Evolutionary conservation across 805 yeast species (phyloP), one percentile per base, ranked within the genome.

Genomic region (Cyberlindnera euphorbiiphila): DNA sequence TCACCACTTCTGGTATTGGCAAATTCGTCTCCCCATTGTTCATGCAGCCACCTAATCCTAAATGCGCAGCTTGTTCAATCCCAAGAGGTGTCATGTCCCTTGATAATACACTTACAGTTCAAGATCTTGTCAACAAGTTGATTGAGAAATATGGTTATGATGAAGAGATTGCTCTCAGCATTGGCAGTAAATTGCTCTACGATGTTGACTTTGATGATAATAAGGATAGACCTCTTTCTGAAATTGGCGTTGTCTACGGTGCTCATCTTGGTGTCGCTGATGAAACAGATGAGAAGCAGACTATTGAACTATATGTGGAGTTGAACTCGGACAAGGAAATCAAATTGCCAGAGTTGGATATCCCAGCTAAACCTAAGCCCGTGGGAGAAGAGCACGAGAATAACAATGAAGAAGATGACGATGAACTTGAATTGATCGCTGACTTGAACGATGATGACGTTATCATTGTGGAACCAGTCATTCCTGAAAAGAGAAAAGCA

Each of bases 131-230:
- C 9, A 69, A 71, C 3, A 47, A 61, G 3, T 53, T 89, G 4
- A 57, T 67, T 19, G 53, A 50, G 1, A 67, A 68, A 36, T 80
- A 81, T 50, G 68, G 66, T 0, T 85, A 77, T 54, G 74, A 63
- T 2, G 78, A 69, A 25, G 78, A 71, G 31, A 49, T 72, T 25
- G 70, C 86, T 3, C 54, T 85, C 6, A 71, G 82, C 15, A 64
- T 80, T 18, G 82, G 81, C 25, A 45, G 51, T 16, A 51, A 73
- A 47, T 67, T 93, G 42, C 57, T 93, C 8, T 86, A 85, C 50
- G 98, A 93, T 61, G 70, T 70, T 40, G 98, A 91, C 53, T 88
- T 85, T 57, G 95, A 86, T 34, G 98, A 89, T 53, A 81, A 91
- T 52, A 50, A 68, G 10, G 65, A 62, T 0, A 66, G 64, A 23